Conservation (phyloP, 108 stramenopile species). For the Pinguiococcus pyrenoidosus region DNA sequence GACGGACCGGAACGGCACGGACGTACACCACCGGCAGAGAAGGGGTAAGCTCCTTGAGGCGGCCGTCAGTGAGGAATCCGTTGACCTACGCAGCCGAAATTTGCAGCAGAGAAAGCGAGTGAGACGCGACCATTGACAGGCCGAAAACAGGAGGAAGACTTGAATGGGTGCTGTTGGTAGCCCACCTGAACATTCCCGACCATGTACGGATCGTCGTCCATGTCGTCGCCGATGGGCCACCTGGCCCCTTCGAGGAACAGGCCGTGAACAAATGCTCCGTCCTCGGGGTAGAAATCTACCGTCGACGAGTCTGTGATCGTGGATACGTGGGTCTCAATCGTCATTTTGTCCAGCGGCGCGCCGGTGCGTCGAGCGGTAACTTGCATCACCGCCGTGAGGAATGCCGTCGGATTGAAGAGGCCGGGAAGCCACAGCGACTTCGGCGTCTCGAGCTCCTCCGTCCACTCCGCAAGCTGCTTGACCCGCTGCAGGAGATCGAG, state of each 20-base stretch:
- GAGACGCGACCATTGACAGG: too few species aligned
- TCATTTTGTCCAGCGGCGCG: constrained; percentile 54
- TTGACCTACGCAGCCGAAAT: background rate
- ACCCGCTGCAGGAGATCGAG: constrained; percentile 47
- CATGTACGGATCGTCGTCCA: constrained; percentile 19
- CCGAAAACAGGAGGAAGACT: too few species aligned
- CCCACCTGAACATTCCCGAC: too few species aligned
- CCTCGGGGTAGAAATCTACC: constrained; percentile 33
- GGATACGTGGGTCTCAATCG: constrained; percentile 56
- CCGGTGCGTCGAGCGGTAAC: constrained; percentile 51
- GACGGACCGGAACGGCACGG: constrained; percentile 49
- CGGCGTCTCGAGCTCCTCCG: constrained; percentile 43
- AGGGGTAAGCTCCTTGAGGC: constrained; percentile 52
- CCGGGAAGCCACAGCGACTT: constrained; percentile 60
- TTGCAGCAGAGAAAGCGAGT: too few species aligned
- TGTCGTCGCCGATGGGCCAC: constrained; percentile 40
- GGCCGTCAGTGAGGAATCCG: constrained; percentile 45
- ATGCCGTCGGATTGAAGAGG: constrained; percentile 56
- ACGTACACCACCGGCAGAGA: constrained; percentile 53
- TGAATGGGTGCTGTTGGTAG: constrained; percentile 4
- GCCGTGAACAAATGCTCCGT: constrained; percentile 56
- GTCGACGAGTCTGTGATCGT: constrained; percentile 36
- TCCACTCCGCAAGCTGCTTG: constrained; percentile 48
- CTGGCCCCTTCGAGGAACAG: constrained; percentile 61
- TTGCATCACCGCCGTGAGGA: constrained; percentile 61